These are phyloP conservation scores for Corymbia citriodora DNA, from an alignment of 441 rosid genomes.

Conservation along the genomic window DNA sequence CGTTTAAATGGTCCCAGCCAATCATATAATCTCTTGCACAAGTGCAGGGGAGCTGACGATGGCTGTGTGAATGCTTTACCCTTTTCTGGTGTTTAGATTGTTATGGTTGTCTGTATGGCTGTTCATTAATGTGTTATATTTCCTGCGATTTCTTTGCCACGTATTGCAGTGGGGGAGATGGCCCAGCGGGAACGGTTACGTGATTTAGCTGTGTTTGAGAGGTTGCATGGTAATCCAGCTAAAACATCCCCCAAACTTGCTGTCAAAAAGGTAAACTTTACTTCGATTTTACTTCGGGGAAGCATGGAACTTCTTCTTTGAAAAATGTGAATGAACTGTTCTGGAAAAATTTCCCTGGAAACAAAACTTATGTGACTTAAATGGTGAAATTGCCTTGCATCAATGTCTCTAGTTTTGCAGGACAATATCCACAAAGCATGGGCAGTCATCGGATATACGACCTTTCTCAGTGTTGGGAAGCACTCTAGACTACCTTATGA, in stretches of 20 bases:
- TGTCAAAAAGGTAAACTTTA: constrained; percentile 68
- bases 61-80: background rate
- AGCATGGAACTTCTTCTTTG: background rate
- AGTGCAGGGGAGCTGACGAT: background rate
- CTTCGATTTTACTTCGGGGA: background rate
- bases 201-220: constrained; percentile 75
- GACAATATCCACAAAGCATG: constrained; percentile 58
- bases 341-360: background rate
- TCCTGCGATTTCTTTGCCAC: background rate
- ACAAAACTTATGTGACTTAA: background rate
- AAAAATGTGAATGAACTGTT: background rate
- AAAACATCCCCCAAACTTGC: constrained; percentile 67
- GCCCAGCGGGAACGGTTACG: constrained; percentile 63
- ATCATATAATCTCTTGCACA: background rate
- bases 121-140: background rate
- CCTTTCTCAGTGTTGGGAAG: constrained; percentile 69
- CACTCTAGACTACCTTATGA: constrained; percentile 64
- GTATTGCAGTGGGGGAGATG: constrained; percentile 56
- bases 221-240: constrained; percentile 71
- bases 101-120: background rate
- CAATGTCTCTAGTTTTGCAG: constrained; percentile 74
- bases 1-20: background rate
- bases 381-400: constrained; percentile 6
- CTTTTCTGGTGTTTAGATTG: background rate
- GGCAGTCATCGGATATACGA: constrained; percentile 57